Evolutionary conservation across 805 yeast species (phyloP).

Genomic region (Candida coleopterorum): DNA sequence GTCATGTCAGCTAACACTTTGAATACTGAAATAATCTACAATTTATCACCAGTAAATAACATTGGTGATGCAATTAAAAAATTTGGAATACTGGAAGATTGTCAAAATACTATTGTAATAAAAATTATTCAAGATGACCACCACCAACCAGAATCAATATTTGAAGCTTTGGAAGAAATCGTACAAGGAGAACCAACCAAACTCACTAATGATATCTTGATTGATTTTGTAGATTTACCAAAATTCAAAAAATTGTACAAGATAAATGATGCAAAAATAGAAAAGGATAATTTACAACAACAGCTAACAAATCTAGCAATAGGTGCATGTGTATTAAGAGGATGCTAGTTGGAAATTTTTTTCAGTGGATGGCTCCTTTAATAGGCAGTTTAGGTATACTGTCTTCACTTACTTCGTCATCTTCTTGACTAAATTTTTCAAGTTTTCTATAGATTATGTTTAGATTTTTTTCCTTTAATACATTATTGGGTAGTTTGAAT

Average conservation of each 20-base stretch:
- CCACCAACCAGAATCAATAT: slow-evolving; percentile 5
- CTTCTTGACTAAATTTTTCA: slow-evolving; percentile 5
- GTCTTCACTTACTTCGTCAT: slow-evolving; percentile 1
- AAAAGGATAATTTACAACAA: slow-evolving; percentile 15
- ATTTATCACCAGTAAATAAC: slow-evolving; percentile 66
- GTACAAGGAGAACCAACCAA: slow-evolving; percentile 9
- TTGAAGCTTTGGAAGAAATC: slow-evolving; percentile 6
- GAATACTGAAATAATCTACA: slow-evolving; percentile 68
- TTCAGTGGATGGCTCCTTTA: not conserved
- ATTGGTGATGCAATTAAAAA: slow-evolving; percentile 65
- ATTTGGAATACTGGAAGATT: slow-evolving; percentile 60
- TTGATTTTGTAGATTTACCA: slow-evolving; percentile 17
- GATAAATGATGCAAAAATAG: slow-evolving; percentile 25
- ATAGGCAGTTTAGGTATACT: not conserved
- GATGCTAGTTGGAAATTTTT: slow-evolving; percentile 18
- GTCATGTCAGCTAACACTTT: slow-evolving; percentile 57
- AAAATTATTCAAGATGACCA: slow-evolving; percentile 37
- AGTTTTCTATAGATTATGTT: not conserved
- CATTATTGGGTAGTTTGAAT: too few relatives aligned
- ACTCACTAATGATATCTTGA: slow-evolving; percentile 23
- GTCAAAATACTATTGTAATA: slow-evolving; percentile 46
- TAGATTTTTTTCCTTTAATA: slow-evolving; percentile 1
- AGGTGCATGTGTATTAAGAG: slow-evolving; percentile 47
- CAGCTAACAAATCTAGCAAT: slow-evolving; percentile 39
- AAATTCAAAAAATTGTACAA: slow-evolving; percentile 35